Evolutionary conservation across 345 rosid genomes (phyloP).

Genomic region (Syzygium oleosum): DNA sequence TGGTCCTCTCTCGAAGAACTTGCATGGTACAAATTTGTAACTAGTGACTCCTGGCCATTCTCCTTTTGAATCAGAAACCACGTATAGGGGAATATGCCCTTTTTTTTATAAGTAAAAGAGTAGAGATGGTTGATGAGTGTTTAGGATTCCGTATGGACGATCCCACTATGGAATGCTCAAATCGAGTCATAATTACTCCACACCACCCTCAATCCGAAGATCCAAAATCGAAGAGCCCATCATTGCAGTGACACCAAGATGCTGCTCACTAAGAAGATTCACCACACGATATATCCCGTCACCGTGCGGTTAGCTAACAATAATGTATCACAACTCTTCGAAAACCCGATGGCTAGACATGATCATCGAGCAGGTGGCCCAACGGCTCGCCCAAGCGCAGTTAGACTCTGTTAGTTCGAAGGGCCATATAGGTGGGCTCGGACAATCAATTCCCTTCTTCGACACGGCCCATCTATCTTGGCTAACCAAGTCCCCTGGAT

Average conservation of each 20-base stretch:
- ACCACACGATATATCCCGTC: not conserved
- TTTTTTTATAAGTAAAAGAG: too few relatives aligned
- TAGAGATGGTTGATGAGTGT: not conserved
- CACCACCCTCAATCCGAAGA: accelerated
- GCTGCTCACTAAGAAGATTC: accelerated
- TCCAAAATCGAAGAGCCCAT: not conserved
- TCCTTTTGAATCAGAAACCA: not conserved
- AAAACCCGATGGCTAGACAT: not conserved
- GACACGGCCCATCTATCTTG: not conserved
- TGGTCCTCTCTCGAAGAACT: not conserved
- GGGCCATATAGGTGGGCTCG: not conserved
- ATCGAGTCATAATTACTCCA: not conserved
- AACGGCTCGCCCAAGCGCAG: accelerated
- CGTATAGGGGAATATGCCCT: not conserved
- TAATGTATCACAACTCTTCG: not conserved
- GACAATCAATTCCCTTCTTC: not conserved
- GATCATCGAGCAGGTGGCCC: not conserved
- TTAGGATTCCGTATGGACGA: not conserved
- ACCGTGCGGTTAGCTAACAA: too few relatives aligned
- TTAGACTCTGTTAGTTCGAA: not conserved
- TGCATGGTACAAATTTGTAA: not conserved
- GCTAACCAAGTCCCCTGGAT: accelerated
- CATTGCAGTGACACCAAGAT: accelerated
- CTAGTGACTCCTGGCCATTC: not conserved
- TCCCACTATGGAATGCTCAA: not conserved